These are phyloP conservation scores for Nakazawaea sp. DNA, from an alignment of 805 yeast genomes.

Conservation along the genomic window DNA sequence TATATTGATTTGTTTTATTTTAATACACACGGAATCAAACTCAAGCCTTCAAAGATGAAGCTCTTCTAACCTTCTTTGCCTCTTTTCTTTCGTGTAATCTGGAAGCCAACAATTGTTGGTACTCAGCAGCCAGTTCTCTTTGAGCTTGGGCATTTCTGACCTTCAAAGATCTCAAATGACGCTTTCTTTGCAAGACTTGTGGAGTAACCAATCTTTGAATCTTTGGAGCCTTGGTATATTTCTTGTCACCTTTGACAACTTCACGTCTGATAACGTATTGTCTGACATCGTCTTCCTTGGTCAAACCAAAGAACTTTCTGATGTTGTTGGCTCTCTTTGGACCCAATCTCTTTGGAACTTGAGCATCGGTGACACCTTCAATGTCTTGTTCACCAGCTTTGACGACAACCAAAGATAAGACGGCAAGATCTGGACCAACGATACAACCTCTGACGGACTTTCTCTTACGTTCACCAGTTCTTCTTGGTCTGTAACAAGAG, in stretches of 20 bases:
- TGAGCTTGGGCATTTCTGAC: slow-evolving; percentile 96
- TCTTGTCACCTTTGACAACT: slow-evolving; percentile 95
- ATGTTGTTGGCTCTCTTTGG: slow-evolving; percentile 99
- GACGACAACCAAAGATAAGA: slow-evolving; percentile 84
- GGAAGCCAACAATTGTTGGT: slow-evolving; percentile 97
- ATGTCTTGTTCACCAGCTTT: slow-evolving; percentile 97
- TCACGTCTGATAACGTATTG: slow-evolving; percentile 96
- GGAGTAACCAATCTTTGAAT: slow-evolving; percentile 99
- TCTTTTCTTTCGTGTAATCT: slow-evolving; percentile 98
- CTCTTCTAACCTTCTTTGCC: slow-evolving; percentile 99
- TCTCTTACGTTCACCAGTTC: slow-evolving; percentile 99
- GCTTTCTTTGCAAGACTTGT: slow-evolving; percentile 98
- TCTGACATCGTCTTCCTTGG: slow-evolving; percentile 90
- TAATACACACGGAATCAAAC: too few relatives aligned
- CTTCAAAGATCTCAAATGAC: slow-evolving; percentile 91
- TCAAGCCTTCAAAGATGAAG: slow-evolving; percentile 95
- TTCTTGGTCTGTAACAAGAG: slow-evolving; percentile 99
- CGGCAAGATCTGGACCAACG: slow-evolving; percentile 95
- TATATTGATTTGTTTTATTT: too few relatives aligned
- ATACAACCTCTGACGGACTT: slow-evolving; percentile 99
- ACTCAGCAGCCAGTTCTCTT: slow-evolving; percentile 99
- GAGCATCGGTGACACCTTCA: slow-evolving; percentile 90
- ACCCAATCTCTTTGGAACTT: slow-evolving; percentile 98
- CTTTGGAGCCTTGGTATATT: slow-evolving; percentile 99
- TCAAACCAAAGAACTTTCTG: slow-evolving; percentile 98